phyloP scores from a whole-genome alignment of 345 rosid species.

The Pugionium dolabratum region DNA sequence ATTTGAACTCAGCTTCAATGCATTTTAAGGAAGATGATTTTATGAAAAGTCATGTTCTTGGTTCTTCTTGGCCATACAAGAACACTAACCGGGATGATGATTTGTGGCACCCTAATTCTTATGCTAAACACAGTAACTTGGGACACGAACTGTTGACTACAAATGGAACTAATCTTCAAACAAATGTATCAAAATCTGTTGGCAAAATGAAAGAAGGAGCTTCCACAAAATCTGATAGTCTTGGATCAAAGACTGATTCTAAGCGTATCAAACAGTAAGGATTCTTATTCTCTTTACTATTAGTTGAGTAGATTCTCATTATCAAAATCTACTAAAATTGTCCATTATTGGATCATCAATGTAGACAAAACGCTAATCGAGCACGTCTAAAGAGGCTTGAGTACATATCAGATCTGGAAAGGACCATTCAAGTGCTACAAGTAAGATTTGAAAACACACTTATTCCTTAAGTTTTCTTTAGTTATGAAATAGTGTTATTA shows the following conservation, averaged over 20 bases:
- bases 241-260: conserved; percentile 34
- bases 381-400: conserved; percentile 62
- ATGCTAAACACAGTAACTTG: conserved; percentile 32
- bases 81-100: conserved; percentile 46
- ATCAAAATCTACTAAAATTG: no score
- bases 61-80: conserved; percentile 51
- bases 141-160: conserved; percentile 31
- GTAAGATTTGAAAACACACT: conserved; percentile 34
- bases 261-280: conserved; percentile 51
- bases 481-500: background rate
- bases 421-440: conserved; percentile 58
- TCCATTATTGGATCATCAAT: background rate
- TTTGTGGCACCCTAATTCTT: conserved; percentile 39
- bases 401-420: conserved; percentile 66
- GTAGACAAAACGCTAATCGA: conserved; percentile 65
- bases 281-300: background rate
- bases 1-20: conserved; percentile 39
- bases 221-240: conserved; percentile 23
- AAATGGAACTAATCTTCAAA: conserved; percentile 34
- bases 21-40: conserved; percentile 35
- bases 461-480: background rate
- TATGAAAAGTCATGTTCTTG: conserved; percentile 31
- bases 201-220: conserved; percentile 36
- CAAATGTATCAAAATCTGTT: conserved; percentile 27
- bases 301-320: background rate